A percentile compares a stretch with the other conserved stretches of the same genome.
These are phyloP conservation scores for Phaeosphaeriaceae sp. DNA, from an alignment of 2,329 filamentous ascomycete species.

Conservation along the genomic window DNA sequence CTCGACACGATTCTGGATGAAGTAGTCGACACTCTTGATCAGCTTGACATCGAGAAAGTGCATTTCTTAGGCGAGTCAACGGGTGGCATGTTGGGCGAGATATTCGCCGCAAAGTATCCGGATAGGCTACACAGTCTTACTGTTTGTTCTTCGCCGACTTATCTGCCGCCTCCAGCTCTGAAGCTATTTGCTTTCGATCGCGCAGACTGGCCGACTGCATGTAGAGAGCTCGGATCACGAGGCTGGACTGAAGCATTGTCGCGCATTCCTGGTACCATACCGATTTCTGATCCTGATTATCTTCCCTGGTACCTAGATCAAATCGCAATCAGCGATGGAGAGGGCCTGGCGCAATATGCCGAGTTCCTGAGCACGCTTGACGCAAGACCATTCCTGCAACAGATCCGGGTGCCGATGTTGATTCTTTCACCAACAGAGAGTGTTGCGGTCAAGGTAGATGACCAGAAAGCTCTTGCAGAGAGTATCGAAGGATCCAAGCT, in stretches of 20 bases:
- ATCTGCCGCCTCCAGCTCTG: constrained; percentile 35
- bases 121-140: constrained; percentile 39
- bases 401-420: constrained; percentile 40
- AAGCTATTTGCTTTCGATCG: constrained; percentile 40
- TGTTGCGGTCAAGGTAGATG: constrained; percentile 38
- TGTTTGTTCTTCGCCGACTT: constrained; percentile 40
- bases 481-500: constrained; percentile 26
- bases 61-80: constrained; percentile 48
- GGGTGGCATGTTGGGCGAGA: constrained; percentile 42
- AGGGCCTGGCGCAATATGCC: constrained; percentile 45
- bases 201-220: constrained; percentile 37
- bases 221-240: constrained; percentile 37
- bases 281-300: constrained; percentile 34
- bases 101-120: constrained; percentile 41
- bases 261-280: constrained; percentile 39
- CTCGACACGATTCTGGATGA: constrained; percentile 40
- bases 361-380: constrained; percentile 43
- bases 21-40: constrained; percentile 45
- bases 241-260: constrained; percentile 42
- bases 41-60: constrained; percentile 36
- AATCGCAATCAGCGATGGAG: constrained; percentile 32
- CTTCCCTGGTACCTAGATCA: constrained; percentile 43
- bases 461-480: constrained; percentile 28
- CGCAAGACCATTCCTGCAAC: constrained; percentile 32
- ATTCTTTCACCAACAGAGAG: constrained; percentile 44